Evolutionary conservation across 257 asterid species (phyloP).

Genomic region (Thymus quinquecostatus): DNA sequence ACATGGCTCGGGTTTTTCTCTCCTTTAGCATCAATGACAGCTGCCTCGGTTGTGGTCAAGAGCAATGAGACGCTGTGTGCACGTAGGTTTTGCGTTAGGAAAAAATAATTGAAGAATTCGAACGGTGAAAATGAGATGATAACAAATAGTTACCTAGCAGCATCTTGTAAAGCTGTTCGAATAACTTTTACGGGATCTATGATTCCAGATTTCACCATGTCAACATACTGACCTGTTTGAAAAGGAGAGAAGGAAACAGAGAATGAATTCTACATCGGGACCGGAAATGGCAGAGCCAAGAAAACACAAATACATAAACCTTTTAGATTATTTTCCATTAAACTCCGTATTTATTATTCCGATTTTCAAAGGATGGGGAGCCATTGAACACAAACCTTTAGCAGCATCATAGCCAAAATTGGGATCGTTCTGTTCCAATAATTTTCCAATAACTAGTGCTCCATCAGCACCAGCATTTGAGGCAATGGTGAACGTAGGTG

Average conservation of each 20-base stretch:
- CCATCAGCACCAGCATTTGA: constrained; percentile 88
- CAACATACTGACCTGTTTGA: constrained; percentile 58
- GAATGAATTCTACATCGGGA: constrained; percentile 9
- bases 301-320: not conserved
- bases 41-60: constrained; percentile 74
- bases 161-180: constrained; percentile 80
- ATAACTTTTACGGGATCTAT: constrained; percentile 80
- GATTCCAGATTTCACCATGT: constrained; percentile 88
- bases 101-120: not conserved
- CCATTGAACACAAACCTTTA: constrained; percentile 55
- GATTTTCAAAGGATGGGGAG: constrained; percentile 21
- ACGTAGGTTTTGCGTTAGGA: constrained; percentile 7
- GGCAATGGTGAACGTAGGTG: constrained; percentile 68
- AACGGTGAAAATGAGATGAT: not conserved
- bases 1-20: constrained; percentile 60
- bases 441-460: constrained; percentile 66
- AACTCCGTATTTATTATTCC: not conserved
- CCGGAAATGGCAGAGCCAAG: not conserved
- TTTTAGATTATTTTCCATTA: not conserved
- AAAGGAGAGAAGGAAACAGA: not conserved
- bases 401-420: constrained; percentile 87
- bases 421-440: constrained; percentile 76
- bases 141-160: constrained; percentile 61
- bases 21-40: constrained; percentile 57
- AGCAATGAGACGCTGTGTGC: constrained; percentile 66